Evolutionary conservation across 805 yeast species (phyloP).

Genomic region (Nakazawaea laoshanensis): DNA sequence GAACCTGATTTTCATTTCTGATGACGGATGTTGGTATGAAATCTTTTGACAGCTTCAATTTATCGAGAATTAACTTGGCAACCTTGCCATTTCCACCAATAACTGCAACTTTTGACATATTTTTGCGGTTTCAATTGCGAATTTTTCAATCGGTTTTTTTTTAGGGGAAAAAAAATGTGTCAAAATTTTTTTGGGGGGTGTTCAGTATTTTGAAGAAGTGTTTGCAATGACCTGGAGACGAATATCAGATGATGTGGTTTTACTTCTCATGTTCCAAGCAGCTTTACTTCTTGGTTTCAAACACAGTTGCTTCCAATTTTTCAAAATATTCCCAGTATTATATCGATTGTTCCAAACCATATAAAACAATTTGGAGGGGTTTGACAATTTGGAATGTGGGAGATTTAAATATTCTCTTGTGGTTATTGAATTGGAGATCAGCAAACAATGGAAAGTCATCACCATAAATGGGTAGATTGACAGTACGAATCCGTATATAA

Average conservation of each 20-base stretch:
- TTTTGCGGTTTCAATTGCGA: no score
- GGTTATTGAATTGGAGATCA: slow-evolving; percentile 52
- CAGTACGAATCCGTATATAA: slow-evolving; percentile 35
- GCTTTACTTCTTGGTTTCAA: slow-evolving; percentile 31
- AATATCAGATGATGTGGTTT: no score
- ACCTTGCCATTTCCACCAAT: slow-evolving; percentile 59
- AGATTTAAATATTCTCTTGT: slow-evolving; percentile 64
- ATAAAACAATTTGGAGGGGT: slow-evolving; percentile 12
- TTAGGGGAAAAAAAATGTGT: no score
- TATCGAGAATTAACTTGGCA: slow-evolving; percentile 37
- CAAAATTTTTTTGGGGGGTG: no score
- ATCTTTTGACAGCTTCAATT: slow-evolving; percentile 20
- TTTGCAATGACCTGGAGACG: no score
- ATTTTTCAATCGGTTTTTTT: no score
- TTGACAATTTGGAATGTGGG: slow-evolving; percentile 22
- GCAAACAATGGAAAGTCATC: slow-evolving; percentile 41
- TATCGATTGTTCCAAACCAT: slow-evolving; percentile 29
- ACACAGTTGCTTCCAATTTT: slow-evolving; percentile 25
- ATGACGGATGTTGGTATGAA: slow-evolving; percentile 35
- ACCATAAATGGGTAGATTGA: slow-evolving; percentile 50
- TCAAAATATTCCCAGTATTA: slow-evolving; percentile 20
- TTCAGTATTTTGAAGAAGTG: no score
- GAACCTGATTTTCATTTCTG: slow-evolving; percentile 36
- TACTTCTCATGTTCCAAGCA: no score
- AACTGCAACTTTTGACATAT: slow-evolving; percentile 29